phyloP scores from a whole-genome alignment of 2,329 filamentous ascomycete species.

The Pseudogymnoascus sp. region DNA sequence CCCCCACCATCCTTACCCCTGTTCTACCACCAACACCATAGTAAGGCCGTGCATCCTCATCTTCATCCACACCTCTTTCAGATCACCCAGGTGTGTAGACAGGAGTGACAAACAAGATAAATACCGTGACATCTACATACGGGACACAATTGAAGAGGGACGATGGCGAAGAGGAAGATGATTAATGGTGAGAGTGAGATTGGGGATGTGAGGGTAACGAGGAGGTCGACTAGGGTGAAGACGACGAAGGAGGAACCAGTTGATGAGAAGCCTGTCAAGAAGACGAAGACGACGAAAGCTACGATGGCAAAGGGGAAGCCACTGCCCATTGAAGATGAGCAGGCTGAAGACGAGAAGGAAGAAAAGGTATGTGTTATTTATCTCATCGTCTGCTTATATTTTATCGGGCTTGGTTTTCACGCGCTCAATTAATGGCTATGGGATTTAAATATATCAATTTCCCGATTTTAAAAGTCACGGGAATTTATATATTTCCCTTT shows the following conservation, averaged over 20 bases:
- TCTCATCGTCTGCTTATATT: neutral
- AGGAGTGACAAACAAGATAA: neutral
- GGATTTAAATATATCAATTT: too few species aligned
- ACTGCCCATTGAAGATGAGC: constrained; percentile 36
- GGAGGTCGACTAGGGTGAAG: neutral
- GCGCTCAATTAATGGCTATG: neutral
- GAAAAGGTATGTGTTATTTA: neutral
- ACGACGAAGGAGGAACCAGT: neutral
- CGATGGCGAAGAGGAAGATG: neutral
- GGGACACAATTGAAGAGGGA: neutral
- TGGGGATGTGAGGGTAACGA: neutral
- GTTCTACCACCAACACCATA: too few species aligned
- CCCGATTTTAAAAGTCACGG: neutral
- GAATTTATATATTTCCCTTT: neutral
- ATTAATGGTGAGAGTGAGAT: neutral
- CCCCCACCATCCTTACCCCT: neutral
- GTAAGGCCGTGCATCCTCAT: neutral
- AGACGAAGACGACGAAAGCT: constrained; percentile 38
- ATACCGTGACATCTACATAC: neutral
- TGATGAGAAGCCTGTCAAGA: neutral
- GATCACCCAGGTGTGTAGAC: too few species aligned
- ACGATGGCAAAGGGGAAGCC: too few species aligned
- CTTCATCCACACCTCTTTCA: too few species aligned
- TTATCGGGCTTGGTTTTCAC: neutral
- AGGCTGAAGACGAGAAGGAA: neutral